A percentile compares a stretch with the other conserved stretches of the same genome.
phyloP scores from a whole-genome alignment of 2,329 filamentous ascomycete genomes.

The Cordyceps cicadae region DNA sequence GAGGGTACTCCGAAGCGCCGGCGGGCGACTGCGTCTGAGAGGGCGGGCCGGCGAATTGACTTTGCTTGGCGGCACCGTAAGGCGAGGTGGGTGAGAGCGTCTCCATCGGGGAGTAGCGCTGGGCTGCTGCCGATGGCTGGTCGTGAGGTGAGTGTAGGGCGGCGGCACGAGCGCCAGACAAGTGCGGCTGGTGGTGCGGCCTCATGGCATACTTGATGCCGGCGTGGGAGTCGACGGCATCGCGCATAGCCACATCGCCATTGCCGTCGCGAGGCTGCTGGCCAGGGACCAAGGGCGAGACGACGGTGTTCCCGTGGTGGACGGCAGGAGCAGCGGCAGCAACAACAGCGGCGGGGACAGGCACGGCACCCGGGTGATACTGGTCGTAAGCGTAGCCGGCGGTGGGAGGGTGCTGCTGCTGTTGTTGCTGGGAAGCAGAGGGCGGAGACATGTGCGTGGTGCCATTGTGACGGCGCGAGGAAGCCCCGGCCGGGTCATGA shows the following conservation, averaged over 20 bases:
- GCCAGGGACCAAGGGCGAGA: constrained; percentile 40
- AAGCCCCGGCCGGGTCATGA: constrained; percentile 49
- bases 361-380: constrained; percentile 40
- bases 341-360: constrained; percentile 21
- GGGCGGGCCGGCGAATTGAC: constrained; percentile 45
- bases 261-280: constrained; percentile 60
- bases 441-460: constrained; percentile 26
- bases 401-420: constrained; percentile 29
- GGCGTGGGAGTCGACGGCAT: constrained; percentile 72
- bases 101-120: constrained; percentile 96
- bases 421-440: constrained; percentile 13
- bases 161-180: constrained; percentile 35
- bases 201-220: constrained; percentile 79
- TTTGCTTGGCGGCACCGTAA: constrained; percentile 58
- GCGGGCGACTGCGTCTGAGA: constrained; percentile 70
- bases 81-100: constrained; percentile 71
- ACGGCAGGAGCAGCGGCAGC: constrained; percentile 26
- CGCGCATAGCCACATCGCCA: constrained; percentile 78
- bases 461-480: constrained; percentile 57
- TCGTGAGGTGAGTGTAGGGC: constrained; percentile 60
- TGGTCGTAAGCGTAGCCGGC: constrained; percentile 60
- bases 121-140: constrained; percentile 73
- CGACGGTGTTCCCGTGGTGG: constrained; percentile 35
- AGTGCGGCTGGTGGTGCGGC: constrained; percentile 67
- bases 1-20: constrained; percentile 51